phyloP scores from a whole-genome alignment of 2,329 filamentous ascomycete genomes.

The Pseudogymnoascus sp. region DNA sequence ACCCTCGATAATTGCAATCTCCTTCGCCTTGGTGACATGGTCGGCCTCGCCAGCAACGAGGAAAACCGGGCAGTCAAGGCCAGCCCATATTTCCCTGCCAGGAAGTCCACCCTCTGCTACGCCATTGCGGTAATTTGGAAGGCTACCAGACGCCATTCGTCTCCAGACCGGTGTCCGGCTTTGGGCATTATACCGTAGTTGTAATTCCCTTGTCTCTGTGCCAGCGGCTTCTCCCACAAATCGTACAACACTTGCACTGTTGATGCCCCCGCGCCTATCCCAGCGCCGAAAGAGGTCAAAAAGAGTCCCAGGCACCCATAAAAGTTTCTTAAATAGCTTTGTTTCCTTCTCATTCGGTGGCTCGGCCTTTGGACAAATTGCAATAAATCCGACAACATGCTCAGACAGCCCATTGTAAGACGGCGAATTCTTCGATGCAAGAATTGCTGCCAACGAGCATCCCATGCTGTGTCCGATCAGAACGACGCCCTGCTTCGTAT shows the following conservation, averaged over 20 bases:
- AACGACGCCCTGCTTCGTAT: constrained; percentile 61
- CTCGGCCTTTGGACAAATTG: constrained; percentile 68
- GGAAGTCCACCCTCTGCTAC: constrained; percentile 56
- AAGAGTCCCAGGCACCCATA: constrained; percentile 60
- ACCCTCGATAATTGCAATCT: constrained; percentile 58
- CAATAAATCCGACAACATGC: constrained; percentile 67
- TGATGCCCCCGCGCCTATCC: constrained; percentile 69
- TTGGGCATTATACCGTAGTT: constrained; percentile 71
- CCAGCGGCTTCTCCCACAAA: constrained; percentile 66
- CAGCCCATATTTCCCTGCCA: constrained; percentile 61
- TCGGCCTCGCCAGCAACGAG: constrained; percentile 74
- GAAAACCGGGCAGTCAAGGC: constrained; percentile 64
- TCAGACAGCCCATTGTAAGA: constrained; percentile 46
- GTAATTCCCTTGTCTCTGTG: constrained; percentile 55
- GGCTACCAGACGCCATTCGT: constrained; percentile 65
- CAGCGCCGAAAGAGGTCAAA: constrained; percentile 71
- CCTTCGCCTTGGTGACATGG: constrained; percentile 60
- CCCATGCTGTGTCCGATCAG: constrained; percentile 89
- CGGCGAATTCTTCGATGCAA: constrained; percentile 49
- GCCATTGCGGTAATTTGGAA: constrained; percentile 51
- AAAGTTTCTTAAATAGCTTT: constrained; percentile 44
- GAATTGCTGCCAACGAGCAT: constrained; percentile 63
- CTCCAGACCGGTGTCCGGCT: constrained; percentile 76
- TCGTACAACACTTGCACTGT: constrained; percentile 70
- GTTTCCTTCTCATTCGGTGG: constrained; percentile 49